Base-by-base conservation (phyloP, 2,329 filamentous ascomycete species). In the Karstenula rhodostoma region DNA sequence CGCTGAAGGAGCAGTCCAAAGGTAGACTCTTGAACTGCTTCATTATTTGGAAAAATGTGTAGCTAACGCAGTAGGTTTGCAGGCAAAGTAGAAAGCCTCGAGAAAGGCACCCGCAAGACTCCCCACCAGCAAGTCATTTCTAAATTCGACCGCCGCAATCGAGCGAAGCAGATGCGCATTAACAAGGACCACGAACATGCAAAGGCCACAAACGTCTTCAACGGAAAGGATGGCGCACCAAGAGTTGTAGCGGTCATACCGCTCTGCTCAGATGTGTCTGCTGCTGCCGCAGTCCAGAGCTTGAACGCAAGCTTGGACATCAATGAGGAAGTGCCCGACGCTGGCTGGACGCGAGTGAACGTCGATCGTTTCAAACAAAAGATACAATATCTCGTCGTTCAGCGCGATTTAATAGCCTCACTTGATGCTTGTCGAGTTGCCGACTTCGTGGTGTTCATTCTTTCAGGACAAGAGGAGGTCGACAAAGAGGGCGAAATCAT, bases 101-200 rank as follows among this genome's bases (percentile, higher is more conserved):
- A 96, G 74, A 87, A 85, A 71, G 89, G 90, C 62, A 84, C 84
- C 70, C 89, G 94, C 73, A 96, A 92, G 79, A 97, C 94, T 17
- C 92, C 92, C 57, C 93, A 97, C 78, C 95, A 99, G 78, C 93
- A 97, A 81, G 88, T 97, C 81, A 94, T 97, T 92, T 96, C 93
- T 60, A 99, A 98, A 81, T 87, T 99, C 77, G 93, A 97, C 79
- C 90, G 95, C 61, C 89, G 93, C 71, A 98, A 99, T 79, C 93
- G 96, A 82, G 92, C 93, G 69, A 94, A 94, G 79, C 95, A 99
- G 83, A 89, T 90, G 78, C 91, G 94, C 72, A 82, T 91, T 63
- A 84, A 89, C 68, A 97, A 98, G 80, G 89, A 93, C 74, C 89
- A 89, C 74, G 93, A 95, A 70, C 91, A 95, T 73, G 85, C 90